A percentile compares a stretch with the other conserved stretches of the same genome.
Evolutionary conservation across 305 asterid species (phyloP).

Genomic region (Fraxinus greggii): DNA sequence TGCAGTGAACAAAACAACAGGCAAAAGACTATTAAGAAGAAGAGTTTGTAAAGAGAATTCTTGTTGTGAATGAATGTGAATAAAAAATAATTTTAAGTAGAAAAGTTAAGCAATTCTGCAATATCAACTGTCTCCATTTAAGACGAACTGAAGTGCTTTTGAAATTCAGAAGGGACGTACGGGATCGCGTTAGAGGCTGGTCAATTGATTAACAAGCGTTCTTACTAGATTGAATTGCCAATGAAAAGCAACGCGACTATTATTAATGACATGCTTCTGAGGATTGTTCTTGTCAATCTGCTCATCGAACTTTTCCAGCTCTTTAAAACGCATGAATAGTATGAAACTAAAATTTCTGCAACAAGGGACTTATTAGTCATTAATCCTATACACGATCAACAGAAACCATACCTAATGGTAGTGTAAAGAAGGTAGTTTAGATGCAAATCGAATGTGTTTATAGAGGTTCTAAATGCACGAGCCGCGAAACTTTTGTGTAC

Average conservation of each 20-base stretch:
- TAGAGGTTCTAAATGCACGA: conserved; percentile 11
- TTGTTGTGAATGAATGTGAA: conserved; percentile 31
- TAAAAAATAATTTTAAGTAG: not conserved
- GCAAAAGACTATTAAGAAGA: conserved; percentile 13
- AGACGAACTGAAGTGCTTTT: conserved; percentile 24
- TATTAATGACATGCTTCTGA: not conserved
- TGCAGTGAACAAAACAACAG: conserved; percentile 18
- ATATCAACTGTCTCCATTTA: conserved; percentile 60
- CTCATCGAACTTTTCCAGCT: conserved; percentile 32
- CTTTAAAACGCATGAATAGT: conserved; percentile 10
- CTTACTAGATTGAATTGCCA: conserved; percentile 7
- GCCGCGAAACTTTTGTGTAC: not conserved
- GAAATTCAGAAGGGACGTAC: conserved; percentile 18
- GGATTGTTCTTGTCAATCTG: not conserved
- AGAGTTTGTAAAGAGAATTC: conserved; percentile 23
- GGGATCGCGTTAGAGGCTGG: conserved; percentile 35
- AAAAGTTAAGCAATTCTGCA: conserved; percentile 19
- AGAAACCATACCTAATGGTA: conserved; percentile 24
- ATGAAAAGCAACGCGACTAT: too few species aligned
- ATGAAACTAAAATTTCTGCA: not conserved
- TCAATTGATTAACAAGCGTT: not conserved
- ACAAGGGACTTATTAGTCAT: not conserved
- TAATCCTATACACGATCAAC: not conserved
- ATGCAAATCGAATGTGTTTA: conserved; percentile 27
- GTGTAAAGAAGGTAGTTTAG: conserved; percentile 21